phyloP scores from a whole-genome alignment of 2,329 filamentous ascomycete genomes.

The Fonsecaea nubica region DNA sequence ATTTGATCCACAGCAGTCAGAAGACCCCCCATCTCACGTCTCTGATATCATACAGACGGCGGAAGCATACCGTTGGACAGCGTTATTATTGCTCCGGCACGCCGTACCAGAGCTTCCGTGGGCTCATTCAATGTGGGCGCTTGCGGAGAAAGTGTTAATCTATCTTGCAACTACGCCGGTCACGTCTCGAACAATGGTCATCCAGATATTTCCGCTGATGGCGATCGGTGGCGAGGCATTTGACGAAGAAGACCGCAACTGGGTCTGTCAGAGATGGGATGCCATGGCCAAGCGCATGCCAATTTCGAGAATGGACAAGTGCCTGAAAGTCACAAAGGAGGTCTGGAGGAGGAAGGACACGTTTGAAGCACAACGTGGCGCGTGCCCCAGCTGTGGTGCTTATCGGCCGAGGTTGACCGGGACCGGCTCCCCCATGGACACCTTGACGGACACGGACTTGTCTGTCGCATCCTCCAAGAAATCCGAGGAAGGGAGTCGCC shows the following conservation, averaged over 20 bases:
- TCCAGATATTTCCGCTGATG: slow-evolving; percentile 72
- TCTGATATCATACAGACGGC: slow-evolving; percentile 69
- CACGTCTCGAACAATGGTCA: slow-evolving; percentile 66
- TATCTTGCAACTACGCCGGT: slow-evolving; percentile 68
- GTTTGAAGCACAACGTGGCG: slow-evolving; percentile 45
- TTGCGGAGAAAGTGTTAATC: slow-evolving; percentile 66
- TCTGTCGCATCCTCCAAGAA: not conserved
- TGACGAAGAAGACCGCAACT: slow-evolving; percentile 65
- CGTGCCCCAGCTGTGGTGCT: not conserved
- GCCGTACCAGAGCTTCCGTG: slow-evolving; percentile 73
- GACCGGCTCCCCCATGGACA: not conserved
- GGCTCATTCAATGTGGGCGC: slow-evolving; percentile 57
- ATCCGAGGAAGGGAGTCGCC: not conserved
- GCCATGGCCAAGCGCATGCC: slow-evolving; percentile 66
- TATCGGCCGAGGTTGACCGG: not conserved
- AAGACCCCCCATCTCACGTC: slow-evolving; percentile 66
- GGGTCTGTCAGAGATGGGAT: slow-evolving; percentile 68
- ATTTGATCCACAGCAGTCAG: slow-evolving; percentile 60
- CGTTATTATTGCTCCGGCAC: slow-evolving; percentile 69
- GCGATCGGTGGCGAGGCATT: slow-evolving; percentile 69
- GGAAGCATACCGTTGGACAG: slow-evolving; percentile 70
- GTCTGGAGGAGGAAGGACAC: slow-evolving; percentile 69
- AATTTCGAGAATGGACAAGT: slow-evolving; percentile 70
- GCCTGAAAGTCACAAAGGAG: slow-evolving; percentile 67
- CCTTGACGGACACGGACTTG: not conserved